phyloP scores from a whole-genome alignment of 2,329 filamentous ascomycete genomes.

The Alternaria brassicicola region DNA sequence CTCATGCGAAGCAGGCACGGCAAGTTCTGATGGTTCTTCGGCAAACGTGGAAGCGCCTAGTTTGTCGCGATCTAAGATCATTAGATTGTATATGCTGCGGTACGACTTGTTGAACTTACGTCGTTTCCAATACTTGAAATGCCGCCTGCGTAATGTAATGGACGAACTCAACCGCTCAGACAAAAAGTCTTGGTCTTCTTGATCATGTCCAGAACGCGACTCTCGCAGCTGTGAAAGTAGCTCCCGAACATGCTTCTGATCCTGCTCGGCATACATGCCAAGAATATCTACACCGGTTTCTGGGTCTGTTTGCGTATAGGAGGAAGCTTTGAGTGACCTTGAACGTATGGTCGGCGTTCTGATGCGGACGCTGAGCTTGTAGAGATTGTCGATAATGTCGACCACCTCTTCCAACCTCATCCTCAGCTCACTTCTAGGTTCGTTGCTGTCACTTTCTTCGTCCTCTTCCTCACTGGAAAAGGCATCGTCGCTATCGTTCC shows the following conservation, averaged over 20 bases:
- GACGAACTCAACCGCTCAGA: conserved; percentile 35
- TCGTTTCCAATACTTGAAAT: conserved; percentile 49
- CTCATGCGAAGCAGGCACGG: conserved; percentile 1
- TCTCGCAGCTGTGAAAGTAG: conserved; percentile 34
- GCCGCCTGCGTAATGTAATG: conserved; percentile 44
- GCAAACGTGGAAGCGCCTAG: conserved; percentile 29
- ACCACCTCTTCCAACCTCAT: conserved; percentile 47
- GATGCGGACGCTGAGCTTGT: conserved; percentile 48
- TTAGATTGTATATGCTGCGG: too few species aligned
- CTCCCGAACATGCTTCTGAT: conserved; percentile 39
- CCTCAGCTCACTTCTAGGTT: conserved; percentile 38
- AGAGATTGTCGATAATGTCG: conserved; percentile 48
- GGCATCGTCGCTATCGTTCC: conserved; percentile 34
- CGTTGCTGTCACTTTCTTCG: conserved; percentile 25
- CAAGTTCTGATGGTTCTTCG: conserved; percentile 22
- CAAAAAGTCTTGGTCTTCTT: conserved; percentile 29
- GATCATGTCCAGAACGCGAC: conserved; percentile 8
- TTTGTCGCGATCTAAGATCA: conserved; percentile 48
- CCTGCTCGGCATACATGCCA: conserved; percentile 38
- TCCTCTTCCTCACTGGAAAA: conserved; percentile 36
- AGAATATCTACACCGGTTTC: conserved; percentile 46
- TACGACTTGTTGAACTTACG: too few species aligned
- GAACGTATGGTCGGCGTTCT: conserved; percentile 42
- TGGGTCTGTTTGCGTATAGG: conserved; percentile 43
- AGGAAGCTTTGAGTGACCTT: conserved; percentile 45